A percentile compares a stretch with the other conserved stretches of the same genome.
These are phyloP conservation scores for Globisporangium cystogenes DNA, from an alignment of 352 stramenopile genomes.

Conservation along the genomic window DNA sequence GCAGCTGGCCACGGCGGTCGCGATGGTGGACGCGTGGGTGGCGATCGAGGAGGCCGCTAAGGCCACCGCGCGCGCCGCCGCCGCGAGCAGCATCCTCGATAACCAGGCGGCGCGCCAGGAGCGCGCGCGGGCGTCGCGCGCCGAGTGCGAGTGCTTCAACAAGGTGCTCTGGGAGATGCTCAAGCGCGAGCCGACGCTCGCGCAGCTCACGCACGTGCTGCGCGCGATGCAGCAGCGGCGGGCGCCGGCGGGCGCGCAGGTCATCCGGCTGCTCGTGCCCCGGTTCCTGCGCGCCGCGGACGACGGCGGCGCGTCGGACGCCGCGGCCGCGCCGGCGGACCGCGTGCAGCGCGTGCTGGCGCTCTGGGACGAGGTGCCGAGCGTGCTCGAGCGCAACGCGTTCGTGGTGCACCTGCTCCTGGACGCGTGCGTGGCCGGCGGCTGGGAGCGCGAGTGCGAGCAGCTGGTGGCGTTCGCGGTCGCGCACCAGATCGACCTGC, in stretches of 20 bases:
- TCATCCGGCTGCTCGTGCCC: slow-evolving; percentile 16
- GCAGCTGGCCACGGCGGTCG: slow-evolving; percentile 19
- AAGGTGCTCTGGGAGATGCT: slow-evolving; percentile 35
- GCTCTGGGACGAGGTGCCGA: slow-evolving; percentile 27
- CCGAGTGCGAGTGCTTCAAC: slow-evolving; percentile 19
- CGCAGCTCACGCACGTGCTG: slow-evolving; percentile 19
- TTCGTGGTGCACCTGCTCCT: slow-evolving; percentile 48
- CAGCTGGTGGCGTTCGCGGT: slow-evolving; percentile 16
- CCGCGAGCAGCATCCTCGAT: slow-evolving; percentile 4
- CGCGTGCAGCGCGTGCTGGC: slow-evolving; percentile 24
- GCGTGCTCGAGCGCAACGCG: slow-evolving; percentile 27
- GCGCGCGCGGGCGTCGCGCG: background rate
- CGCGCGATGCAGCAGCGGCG: slow-evolving; percentile 15
- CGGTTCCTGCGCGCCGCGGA: slow-evolving; percentile 6
- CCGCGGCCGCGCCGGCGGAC: slow-evolving; percentile 5
- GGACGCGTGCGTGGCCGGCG: slow-evolving; percentile 22
- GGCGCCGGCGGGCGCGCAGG: slow-evolving; percentile 9
- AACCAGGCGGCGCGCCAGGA: background rate
- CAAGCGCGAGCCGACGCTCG: slow-evolving; percentile 12
- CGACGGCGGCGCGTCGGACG: too few species aligned
- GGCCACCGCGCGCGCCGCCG: background rate
- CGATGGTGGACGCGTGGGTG: slow-evolving; percentile 27
- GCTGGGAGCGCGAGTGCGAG: slow-evolving; percentile 17
- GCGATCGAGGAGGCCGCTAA: slow-evolving; percentile 6
- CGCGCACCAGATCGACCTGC: slow-evolving; percentile 9